Conservation (phyloP, 129 eudicot genomes). For the Erigeron canadensis region DNA sequence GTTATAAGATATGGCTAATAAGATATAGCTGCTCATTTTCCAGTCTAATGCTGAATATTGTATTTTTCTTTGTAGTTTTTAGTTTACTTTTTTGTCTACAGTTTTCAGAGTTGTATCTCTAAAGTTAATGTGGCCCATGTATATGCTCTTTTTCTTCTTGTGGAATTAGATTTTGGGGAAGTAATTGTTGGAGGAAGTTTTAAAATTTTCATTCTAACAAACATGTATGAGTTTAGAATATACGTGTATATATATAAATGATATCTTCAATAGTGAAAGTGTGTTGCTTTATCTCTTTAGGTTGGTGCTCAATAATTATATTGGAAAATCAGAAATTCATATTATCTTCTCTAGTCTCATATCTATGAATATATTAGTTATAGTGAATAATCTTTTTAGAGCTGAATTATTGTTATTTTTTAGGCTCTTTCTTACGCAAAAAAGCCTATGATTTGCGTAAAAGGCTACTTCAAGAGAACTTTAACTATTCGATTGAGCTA, state of each 20-base stretch:
- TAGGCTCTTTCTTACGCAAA: slow-evolving; percentile 88
- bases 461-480: slow-evolving; percentile 58
- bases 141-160: not conserved
- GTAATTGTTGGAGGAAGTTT: too few relatives aligned
- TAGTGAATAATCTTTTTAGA: slow-evolving; percentile 17
- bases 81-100: not conserved
- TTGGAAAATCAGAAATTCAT: too few relatives aligned
- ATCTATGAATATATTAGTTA: not conserved
- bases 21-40: too few relatives aligned
- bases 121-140: slow-evolving; percentile 1
- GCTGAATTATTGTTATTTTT: slow-evolving; percentile 9
- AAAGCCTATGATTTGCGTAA: slow-evolving; percentile 72
- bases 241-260: too few relatives aligned
- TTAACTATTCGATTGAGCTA: slow-evolving; percentile 54
- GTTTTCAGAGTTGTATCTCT: not conserved
- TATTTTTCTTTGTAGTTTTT: slow-evolving; percentile 2
- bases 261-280: not conserved
- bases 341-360: not conserved
- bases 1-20: too few relatives aligned
- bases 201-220: too few relatives aligned
- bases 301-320: not conserved
- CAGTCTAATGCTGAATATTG: not conserved
- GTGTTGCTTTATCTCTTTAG: not conserved
- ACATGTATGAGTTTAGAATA: too few relatives aligned
- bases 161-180: not conserved